phyloP scores from a whole-genome alignment of 345 rosid species.

The Theobroma cacao region DNA sequence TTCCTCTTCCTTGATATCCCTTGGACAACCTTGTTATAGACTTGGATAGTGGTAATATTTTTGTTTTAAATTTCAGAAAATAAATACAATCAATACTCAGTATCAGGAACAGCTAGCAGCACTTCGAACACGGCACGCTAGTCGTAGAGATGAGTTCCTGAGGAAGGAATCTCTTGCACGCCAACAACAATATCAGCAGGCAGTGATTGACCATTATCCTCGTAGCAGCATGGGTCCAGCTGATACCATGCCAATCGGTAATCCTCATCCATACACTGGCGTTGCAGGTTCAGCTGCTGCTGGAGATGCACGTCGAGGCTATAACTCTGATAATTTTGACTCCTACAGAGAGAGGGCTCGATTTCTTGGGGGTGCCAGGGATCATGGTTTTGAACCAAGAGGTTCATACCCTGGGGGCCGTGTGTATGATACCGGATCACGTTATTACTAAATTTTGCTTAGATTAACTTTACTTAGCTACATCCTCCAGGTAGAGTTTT shows the following conservation, averaged over 20 bases:
- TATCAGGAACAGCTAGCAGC: conserved; percentile 67
- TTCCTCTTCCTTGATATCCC: neutral
- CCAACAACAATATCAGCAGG: conserved; percentile 61
- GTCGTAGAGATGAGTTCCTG: conserved; percentile 68
- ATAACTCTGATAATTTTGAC: conserved; percentile 50
- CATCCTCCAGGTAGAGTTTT: neutral
- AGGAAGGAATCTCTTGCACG: conserved; percentile 60
- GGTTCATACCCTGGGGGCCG: conserved; percentile 64
- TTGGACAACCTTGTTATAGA: neutral
- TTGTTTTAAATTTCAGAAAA: conserved; percentile 43
- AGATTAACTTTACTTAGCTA: neutral
- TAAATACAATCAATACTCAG: conserved; percentile 62
- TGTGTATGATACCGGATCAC: conserved; percentile 48
- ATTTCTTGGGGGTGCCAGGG: conserved; percentile 49
- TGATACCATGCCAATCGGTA: conserved; percentile 32
- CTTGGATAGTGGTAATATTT: neutral
- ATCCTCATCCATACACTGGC: conserved; percentile 47
- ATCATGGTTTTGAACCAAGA: conserved; percentile 64
- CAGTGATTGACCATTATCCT: conserved; percentile 41
- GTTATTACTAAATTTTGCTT: conserved; percentile 43
- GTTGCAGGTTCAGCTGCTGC: conserved; percentile 35
- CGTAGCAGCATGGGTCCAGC: conserved; percentile 33
- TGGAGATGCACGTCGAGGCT: conserved; percentile 46
- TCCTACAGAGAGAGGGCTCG: conserved; percentile 55
- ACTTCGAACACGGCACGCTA: conserved; percentile 60